Base-by-base conservation (phyloP, 2,329 filamentous ascomycete genomes). In the Stenocarpella maydis region DNA sequence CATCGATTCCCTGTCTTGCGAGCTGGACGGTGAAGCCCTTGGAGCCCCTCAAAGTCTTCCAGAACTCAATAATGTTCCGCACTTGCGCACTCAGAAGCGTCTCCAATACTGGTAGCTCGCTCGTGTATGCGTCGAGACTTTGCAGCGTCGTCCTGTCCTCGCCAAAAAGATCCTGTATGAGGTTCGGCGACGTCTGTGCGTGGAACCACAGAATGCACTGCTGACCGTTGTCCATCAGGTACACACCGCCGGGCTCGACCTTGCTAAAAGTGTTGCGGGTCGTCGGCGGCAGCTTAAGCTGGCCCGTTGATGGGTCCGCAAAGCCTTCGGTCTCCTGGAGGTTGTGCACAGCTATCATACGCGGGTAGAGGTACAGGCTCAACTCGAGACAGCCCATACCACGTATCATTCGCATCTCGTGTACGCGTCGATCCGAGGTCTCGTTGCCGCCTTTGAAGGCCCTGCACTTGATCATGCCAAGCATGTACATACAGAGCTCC, bases 1-100 rank as follows among this genome's bases (percentile, higher is more conserved):
- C 96, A 77, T 99, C 96, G 4, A 98, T 86, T 0, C 95, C 95
- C 80, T 98, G 96, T 69, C 96, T 84, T 9, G 96, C 96, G 58
- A 99, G 85, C 81, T 98, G 96, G 58, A 99, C 88, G 1, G 93
- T 93, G 71, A 97, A 83, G 26, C 92, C 93, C 82, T 98, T 98
- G 71, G 91, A 94, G 12, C 95, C 94, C 49, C 96, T 89, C 76
- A 92, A 87, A 17, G 88, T 88, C 76, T 91, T 90, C 54, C 98
- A 84, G 77, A 97, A 97, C 78, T 97, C 93, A 67, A 98, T 80
- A 26, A 99, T 91, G 77, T 99, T 99, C 74, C 96, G 91, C 49
- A 96, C 93, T 83, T 99, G 96, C 1, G 94, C 95, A 76, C 97
- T 98, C 24, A 99, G 87, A 75, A 97, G 95, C 3, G 95, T 98